Percentiles rank a stretch among this genome's conserved stretches.
These are phyloP conservation scores for Verbascum thapsus DNA, from an alignment of 257 asterid genomes.

Conservation along the genomic window DNA sequence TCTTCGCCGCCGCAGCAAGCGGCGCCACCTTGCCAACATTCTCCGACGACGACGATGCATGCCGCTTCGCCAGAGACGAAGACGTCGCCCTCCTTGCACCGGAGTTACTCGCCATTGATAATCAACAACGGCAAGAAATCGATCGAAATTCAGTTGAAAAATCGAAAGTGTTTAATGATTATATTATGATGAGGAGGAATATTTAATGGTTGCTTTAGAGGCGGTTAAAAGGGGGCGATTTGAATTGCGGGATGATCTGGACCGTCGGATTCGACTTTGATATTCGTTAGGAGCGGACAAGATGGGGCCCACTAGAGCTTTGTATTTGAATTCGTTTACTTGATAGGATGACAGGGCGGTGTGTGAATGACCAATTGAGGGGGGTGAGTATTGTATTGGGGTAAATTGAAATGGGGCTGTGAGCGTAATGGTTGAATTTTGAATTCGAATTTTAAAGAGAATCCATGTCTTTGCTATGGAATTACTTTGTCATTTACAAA, in stretches of 20 bases:
- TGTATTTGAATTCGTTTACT: constrained; percentile 30
- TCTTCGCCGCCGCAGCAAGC: constrained; percentile 55
- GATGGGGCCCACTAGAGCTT: constrained; percentile 49
- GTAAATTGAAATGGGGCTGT: too few relatives aligned
- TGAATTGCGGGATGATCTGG: constrained; percentile 46
- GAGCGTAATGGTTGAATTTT: too few relatives aligned
- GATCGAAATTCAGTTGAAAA: not conserved
- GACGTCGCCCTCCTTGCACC: constrained; percentile 58
- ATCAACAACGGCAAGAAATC: constrained; percentile 31
- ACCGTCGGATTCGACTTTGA: constrained; percentile 51
- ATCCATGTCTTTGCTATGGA: too few relatives aligned
- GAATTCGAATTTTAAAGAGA: too few relatives aligned
- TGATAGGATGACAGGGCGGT: not conserved
- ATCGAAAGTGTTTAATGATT: constrained; percentile 9
- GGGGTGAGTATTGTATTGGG: too few relatives aligned
- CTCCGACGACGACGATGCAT: constrained; percentile 60
- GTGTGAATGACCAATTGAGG: too few relatives aligned
- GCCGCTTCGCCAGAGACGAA: constrained; percentile 69
- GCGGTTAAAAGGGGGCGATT: constrained; percentile 53
- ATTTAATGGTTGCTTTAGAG: constrained; percentile 48
- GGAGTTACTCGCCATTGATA: constrained; percentile 49
- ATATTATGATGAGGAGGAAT: constrained; percentile 15
- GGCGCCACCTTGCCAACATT: constrained; percentile 42
- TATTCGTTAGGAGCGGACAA: constrained; percentile 74
- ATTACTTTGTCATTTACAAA: too few relatives aligned